A percentile compares a stretch with the other conserved stretches of the same genome.
Conservation (phyloP, 2,329 filamentous ascomycete species). For the Neonectria magnoliae region DNA sequence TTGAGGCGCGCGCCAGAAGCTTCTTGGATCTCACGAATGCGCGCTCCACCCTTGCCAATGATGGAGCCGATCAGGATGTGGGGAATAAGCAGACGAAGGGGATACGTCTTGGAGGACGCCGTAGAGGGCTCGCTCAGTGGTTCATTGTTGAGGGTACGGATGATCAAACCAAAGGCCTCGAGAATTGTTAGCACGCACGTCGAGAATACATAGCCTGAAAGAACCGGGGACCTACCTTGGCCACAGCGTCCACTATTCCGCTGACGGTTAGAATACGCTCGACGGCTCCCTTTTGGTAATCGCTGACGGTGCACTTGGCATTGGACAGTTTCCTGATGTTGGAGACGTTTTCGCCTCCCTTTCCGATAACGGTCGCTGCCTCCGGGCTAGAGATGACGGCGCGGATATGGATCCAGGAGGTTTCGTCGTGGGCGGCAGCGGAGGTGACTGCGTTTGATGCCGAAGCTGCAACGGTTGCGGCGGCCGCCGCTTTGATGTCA, state of each 20-base stretch:
- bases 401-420: slow-evolving; percentile 95
- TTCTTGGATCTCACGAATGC: slow-evolving; percentile 98
- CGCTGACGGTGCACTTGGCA: slow-evolving; percentile 98
- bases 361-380: slow-evolving; percentile 97
- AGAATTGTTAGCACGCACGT: slow-evolving; percentile 40
- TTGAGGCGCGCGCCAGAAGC: slow-evolving; percentile 96
- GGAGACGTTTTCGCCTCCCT: slow-evolving; percentile 98
- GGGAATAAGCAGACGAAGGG: slow-evolving; percentile 91
- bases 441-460: slow-evolving; percentile 52
- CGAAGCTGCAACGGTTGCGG: slow-evolving; percentile 50
- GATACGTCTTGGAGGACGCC: slow-evolving; percentile 95
- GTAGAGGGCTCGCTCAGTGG: slow-evolving; percentile 88
- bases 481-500: slow-evolving; percentile 53
- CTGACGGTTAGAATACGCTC: slow-evolving; percentile 98
- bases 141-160: slow-evolving; percentile 97
- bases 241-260: slow-evolving; percentile 93
- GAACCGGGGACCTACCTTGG: slow-evolving; percentile 75
- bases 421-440: slow-evolving; percentile 81
- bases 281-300: slow-evolving; percentile 96
- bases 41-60: slow-evolving; percentile 94
- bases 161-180: slow-evolving; percentile 96
- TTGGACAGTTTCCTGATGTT: slow-evolving; percentile 95
- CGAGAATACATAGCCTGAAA: slow-evolving; percentile 1
- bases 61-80: slow-evolving; percentile 98
- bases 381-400: slow-evolving; percentile 97